These are phyloP conservation scores for Straminergon stramineum DNA, from an alignment of 225 moss, liverwort and hornwort species.

Conservation along the genomic window DNA sequence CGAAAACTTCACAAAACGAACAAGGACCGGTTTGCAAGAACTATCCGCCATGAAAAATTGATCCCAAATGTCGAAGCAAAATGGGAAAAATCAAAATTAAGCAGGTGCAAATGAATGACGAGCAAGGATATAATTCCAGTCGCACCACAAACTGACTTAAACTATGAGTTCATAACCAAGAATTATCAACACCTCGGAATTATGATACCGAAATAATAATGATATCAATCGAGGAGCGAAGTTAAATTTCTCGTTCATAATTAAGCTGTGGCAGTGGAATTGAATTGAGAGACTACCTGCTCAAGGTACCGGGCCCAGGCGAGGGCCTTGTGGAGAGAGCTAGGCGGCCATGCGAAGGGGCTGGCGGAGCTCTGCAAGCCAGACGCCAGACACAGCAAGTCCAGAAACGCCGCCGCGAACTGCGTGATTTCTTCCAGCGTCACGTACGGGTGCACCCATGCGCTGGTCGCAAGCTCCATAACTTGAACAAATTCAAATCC, in stretches of 20 bases:
- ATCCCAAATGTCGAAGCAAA: neutral
- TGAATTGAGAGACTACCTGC: neutral
- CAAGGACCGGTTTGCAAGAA: neutral
- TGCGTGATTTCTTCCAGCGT: constrained; percentile 14
- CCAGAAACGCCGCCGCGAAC: constrained; percentile 27
- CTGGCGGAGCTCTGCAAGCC: constrained; percentile 32
- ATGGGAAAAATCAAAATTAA: neutral
- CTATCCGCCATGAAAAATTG: neutral
- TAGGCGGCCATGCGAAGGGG: constrained; percentile 16
- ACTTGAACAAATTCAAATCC: neutral
- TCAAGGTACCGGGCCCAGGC: constrained; percentile 30
- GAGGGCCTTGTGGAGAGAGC: constrained; percentile 10
- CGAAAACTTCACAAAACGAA: neutral
- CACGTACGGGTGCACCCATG: constrained; percentile 23
- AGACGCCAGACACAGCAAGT: constrained; percentile 32
- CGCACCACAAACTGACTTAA: neutral
- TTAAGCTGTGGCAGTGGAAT: neutral
- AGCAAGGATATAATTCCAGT: neutral
- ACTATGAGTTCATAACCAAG: neutral
- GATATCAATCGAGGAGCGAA: neutral
- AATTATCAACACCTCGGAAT: neutral
- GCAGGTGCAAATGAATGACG: neutral
- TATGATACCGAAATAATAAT: neutral
- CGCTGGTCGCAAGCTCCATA: neutral
- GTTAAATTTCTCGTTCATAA: too few species aligned